Evolutionary conservation across 2,329 filamentous ascomycete species (phyloP), one percentile per base, ranked within the genome.

Genomic region (Cercospora sp.): DNA sequence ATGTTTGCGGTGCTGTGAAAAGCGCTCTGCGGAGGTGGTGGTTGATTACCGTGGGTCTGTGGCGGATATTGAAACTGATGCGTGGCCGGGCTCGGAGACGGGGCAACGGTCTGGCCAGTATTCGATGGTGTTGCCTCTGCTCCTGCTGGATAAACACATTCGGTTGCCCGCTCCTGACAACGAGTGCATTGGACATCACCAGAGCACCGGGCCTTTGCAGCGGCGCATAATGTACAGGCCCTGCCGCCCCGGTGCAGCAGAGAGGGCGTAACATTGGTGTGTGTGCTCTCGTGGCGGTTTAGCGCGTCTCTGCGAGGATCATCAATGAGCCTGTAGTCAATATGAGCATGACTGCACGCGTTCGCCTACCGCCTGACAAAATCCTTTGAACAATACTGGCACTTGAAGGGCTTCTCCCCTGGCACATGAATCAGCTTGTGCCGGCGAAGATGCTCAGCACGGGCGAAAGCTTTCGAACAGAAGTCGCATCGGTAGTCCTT

Each of bases 161-260:
- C 60, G 10, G 71, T 33, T 9, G 60, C 66, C 10, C 75, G 73
- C 12, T 71, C 66, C 23, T 62, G 63, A 63, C 77, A 78, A 23
- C 76, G 69, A 2, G 62, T 62, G 36, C 77, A 78, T n/a, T 67
- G 69, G 12, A 68, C 61, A 9, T 71, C 73, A 33, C 77, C 75
- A 33, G 76, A 75, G 60, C 76, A 78, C 63, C 72, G 72, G 9
- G 76, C 73, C 31, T 76, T 76, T 31, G 75, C 73, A 10, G 65
- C 59, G 4, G 74, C 74, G 65, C 75, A 78, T 58, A 70, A 66
- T 30, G 69, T 65, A 66, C 76, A 78, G 4, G 76, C 76, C 51
- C 76, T 65, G 26, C 66, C 70, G 31, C 75, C 75, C 30, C 69
- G 68, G 16, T 72, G 69, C 23, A 63, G 66, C 40, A 64, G 65